Evolutionary conservation across 2,329 filamentous ascomycete genomes (phyloP), one percentile per base, ranked within the genome.

Genomic region (Triangularia setosa): DNA sequence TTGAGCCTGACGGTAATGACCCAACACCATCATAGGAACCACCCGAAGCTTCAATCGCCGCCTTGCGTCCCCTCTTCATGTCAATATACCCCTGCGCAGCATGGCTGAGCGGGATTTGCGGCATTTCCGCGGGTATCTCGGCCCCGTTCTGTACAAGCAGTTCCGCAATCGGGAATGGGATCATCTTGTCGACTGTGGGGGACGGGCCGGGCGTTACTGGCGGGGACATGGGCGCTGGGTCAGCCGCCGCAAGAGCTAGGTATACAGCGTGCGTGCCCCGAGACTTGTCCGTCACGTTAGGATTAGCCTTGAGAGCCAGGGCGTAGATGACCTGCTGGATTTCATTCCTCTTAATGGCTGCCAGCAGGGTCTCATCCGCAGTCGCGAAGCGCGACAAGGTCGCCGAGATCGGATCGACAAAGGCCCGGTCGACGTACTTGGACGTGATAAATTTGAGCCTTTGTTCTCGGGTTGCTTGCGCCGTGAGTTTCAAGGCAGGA

Each of bases 311-410:
- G 30, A 97, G 83, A 1, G 95, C 92, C 56, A 99, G 83, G 3
- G 91, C 94, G 72, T 97, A 96, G 25, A 99, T 85, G 24, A 97
- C 93, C 68, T 93, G 91, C 73, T 95, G 91, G 62, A 99, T 92
- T 74, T 99, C 93, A 75, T 97, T 97, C 78, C 89, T 92, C 82
- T 98, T 99, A 75, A 98, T 93, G 9, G 91, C 93, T 4, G 93
- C 93, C 44, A 99, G 81, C 5, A 99, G 83, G 0, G 91, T 93
- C 72, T 99, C 95, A 66, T 98, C 93, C 0, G 94, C 81, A 0
- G 89, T 92, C 1, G 83, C 82, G 74, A 91, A 95, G 30, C 90
- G 86, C 2, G 92, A 93, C 53, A 93, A 79, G 0, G 89, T 90
- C 3, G 89, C 76, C 2, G 91, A 91, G 25, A 92, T 89, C 0